These are phyloP conservation scores for Schizosaccharomyces octosporus DNA, from an alignment of 805 yeast genomes.

Conservation along the genomic window DNA sequence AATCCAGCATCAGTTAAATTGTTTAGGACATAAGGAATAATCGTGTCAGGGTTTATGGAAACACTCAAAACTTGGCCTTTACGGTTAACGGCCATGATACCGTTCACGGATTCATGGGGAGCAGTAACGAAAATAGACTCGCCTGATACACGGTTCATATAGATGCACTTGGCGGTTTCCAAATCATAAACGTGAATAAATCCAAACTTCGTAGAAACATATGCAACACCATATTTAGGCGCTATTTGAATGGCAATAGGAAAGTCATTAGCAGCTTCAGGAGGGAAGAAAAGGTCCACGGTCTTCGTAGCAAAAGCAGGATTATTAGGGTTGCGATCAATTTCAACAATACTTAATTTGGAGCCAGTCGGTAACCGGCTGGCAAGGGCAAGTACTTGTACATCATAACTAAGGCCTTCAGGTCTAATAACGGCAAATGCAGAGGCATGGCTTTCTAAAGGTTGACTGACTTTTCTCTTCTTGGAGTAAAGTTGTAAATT, in stretches of 20 bases:
- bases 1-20: constrained; percentile 66
- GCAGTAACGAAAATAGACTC: constrained; percentile 86
- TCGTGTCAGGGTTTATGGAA: constrained; percentile 58
- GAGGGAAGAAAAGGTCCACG: constrained; percentile 85
- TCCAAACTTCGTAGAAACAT: constrained; percentile 82
- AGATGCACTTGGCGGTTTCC: constrained; percentile 76
- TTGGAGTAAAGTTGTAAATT: constrained; percentile 80
- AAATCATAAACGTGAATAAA: constrained; percentile 87
- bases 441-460: constrained; percentile 94
- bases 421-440: constrained; percentile 55
- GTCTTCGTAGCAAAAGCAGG: constrained; percentile 75
- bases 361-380: constrained; percentile 68
- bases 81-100: constrained; percentile 81
- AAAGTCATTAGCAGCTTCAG: constrained; percentile 87
- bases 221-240: constrained; percentile 62
- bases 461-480: constrained; percentile 78
- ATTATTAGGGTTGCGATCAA: constrained; percentile 67
- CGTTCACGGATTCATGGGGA: constrained; percentile 42
- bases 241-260: constrained; percentile 82
- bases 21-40: constrained; percentile 71
- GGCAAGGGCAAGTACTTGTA: constrained; percentile 80
- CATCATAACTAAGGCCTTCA: constrained; percentile 45
- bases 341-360: constrained; percentile 76
- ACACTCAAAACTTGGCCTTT: constrained; percentile 87
- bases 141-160: constrained; percentile 86